These are phyloP conservation scores for Fistulifera pelliculosa DNA, from an alignment of 108 stramenopile genomes.

Conservation along the genomic window DNA sequence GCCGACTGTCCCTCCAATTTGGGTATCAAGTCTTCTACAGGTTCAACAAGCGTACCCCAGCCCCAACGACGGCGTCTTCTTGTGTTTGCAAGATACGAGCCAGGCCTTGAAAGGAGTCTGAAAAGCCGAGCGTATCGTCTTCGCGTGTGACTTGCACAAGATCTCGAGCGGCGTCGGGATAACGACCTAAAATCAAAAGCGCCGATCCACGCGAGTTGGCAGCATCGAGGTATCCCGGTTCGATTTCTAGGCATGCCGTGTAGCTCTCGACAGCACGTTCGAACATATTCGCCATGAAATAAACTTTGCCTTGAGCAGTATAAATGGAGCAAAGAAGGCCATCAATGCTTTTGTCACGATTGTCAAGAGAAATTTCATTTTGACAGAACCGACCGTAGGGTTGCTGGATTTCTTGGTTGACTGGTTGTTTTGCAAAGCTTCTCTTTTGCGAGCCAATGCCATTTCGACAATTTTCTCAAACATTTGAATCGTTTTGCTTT, in stretches of 20 bases:
- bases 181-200: conserved; percentile 61
- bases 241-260: conserved; percentile 38
- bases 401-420: too few relatives aligned
- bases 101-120: conserved; percentile 56
- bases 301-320: conserved; percentile 45
- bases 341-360: conserved; percentile 43
- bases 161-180: conserved; percentile 48
- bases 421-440: conserved; percentile 17
- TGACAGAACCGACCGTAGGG: conserved; percentile 17
- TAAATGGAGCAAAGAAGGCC: conserved; percentile 51
- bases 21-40: conserved; percentile 27
- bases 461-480: conserved; percentile 38
- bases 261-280: conserved; percentile 56
- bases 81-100: conserved; percentile 54
- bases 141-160: conserved; percentile 34
- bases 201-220: conserved; percentile 47
- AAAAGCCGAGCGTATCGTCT: conserved; percentile 37
- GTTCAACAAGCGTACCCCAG: conserved; percentile 42
- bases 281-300: conserved; percentile 84
- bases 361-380: conserved; percentile 47
- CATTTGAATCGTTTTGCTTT: conserved; percentile 50
- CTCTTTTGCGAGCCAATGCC: conserved; percentile 14
- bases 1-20: conserved; percentile 18
- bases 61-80: conserved; percentile 48
- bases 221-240: conserved; percentile 56